Percentiles rank a stretch among this genome's conserved stretches.
These are phyloP conservation scores for Fusarium sp. DNA, from an alignment of 2,329 filamentous ascomycete species.

Conservation along the genomic window DNA sequence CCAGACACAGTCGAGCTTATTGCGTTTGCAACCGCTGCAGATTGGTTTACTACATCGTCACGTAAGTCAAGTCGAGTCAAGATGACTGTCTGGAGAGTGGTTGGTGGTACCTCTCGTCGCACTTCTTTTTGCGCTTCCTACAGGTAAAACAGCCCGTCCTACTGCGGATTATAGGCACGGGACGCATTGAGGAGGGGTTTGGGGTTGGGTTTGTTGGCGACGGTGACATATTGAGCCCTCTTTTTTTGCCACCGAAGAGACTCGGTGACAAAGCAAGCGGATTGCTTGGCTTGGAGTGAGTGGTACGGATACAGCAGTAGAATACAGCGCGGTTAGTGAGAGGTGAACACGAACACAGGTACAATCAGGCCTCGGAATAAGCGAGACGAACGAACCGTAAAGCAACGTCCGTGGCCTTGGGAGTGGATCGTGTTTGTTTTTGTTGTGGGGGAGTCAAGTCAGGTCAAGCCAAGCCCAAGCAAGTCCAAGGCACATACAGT, in stretches of 20 bases:
- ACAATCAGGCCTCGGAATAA: conserved; percentile 31
- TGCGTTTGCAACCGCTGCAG: conserved; percentile 62
- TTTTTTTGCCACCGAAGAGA: conserved; percentile 2
- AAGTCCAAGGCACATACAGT: neutral
- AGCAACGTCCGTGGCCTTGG: neutral
- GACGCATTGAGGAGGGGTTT: conserved; percentile 38
- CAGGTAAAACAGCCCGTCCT: conserved; percentile 58
- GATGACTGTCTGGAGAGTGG: neutral
- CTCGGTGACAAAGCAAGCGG: neutral
- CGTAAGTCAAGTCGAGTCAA: conserved; percentile 2
- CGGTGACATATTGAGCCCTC: conserved; percentile 5
- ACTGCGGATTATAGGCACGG: conserved; percentile 49
- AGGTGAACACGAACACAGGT: neutral
- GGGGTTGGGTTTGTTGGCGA: neutral
- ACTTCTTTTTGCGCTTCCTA: conserved; percentile 63
- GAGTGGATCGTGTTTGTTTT: conserved; percentile 31
- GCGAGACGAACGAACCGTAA: conserved; percentile 1
- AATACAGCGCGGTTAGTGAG: conserved; percentile 18
- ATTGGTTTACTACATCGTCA: conserved; percentile 52
- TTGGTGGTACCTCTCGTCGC: conserved; percentile 52
- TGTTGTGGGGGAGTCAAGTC: conserved; percentile 30
- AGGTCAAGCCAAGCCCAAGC: neutral
- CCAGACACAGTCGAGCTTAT: conserved; percentile 64
- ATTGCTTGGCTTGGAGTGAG: neutral
- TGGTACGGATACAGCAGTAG: neutral